Evolutionary conservation across 371 early-diverging fungal species (phyloP).

Genomic region (Mucor mucedo): DNA sequence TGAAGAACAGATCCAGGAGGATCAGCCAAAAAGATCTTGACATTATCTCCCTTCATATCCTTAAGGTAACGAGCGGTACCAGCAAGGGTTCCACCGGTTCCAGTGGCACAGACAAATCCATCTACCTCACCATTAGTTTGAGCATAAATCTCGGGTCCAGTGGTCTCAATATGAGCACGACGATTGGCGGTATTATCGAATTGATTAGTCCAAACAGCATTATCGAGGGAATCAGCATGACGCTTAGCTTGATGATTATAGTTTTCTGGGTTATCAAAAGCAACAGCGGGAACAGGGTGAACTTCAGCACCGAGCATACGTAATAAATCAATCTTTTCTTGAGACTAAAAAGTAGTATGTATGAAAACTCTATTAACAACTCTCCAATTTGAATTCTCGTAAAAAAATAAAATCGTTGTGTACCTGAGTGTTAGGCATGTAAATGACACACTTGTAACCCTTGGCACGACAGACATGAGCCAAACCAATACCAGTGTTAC

Average conservation of each 20-base stretch:
- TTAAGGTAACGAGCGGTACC: slow-evolving; percentile 87
- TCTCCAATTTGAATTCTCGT: too few relatives aligned
- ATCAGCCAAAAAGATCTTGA: slow-evolving; percentile 88
- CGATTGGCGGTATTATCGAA: slow-evolving; percentile 87
- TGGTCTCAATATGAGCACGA: slow-evolving; percentile 92
- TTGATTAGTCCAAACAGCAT: slow-evolving; percentile 97
- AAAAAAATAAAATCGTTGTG: not conserved
- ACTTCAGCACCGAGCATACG: slow-evolving; percentile 93
- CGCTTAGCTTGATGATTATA: slow-evolving; percentile 94
- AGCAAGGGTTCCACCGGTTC: slow-evolving; percentile 93
- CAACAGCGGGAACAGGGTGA: slow-evolving; percentile 87
- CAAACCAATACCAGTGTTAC: slow-evolving; percentile 96
- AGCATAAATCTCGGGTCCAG: slow-evolving; percentile 92
- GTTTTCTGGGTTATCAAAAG: slow-evolving; percentile 91
- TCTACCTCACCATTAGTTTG: slow-evolving; percentile 85
- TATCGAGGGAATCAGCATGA: slow-evolving; percentile 78
- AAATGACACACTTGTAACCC: slow-evolving; percentile 96
- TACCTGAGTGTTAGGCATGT: slow-evolving; percentile 96
- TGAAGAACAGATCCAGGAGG: slow-evolving; percentile 93
- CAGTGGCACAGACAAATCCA: slow-evolving; percentile 91
- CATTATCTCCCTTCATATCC: slow-evolving; percentile 62
- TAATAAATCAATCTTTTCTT: slow-evolving; percentile 92
- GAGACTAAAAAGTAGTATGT: slow-evolving; percentile 52
- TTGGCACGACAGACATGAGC: slow-evolving; percentile 95
- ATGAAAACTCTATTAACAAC: too few relatives aligned